Base-by-base conservation (phyloP, 192 early-diverging fungal species). In the Mortierella antarctica region DNA sequence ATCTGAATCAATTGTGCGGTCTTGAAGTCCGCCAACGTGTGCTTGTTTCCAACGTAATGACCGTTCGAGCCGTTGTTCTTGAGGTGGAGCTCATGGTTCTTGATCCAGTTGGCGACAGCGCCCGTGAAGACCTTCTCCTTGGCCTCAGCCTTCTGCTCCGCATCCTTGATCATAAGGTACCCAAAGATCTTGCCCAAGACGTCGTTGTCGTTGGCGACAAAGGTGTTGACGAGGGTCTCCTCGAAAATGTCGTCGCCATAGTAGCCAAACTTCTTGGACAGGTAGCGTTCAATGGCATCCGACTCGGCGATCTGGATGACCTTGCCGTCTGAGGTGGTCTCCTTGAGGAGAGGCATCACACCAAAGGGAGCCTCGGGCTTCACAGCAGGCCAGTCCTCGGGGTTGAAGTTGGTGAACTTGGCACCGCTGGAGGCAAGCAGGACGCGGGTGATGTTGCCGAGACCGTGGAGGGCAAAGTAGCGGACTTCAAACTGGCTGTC, bases 1-100 rank as follows among this genome's bases (percentile, higher is more conserved):
- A 76, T 45, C 6, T 4, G 47, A 13, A 76, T 14, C 14, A 69
- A 0, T 3, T 51, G 31, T 7, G 10, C 40, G 12, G 60, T 57
- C 61, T 46, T 63, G 39, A 87, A 40, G 57, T 90, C 89, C 2
- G 74, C 79, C 31, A 86, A 77, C 1, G 85, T 80, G 6, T 58
- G 64, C 50, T 82, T 67, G 66, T 74, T 67, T 51, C 87, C 87
- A 68, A 90, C 80, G 53, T 86, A 90, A 57, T 90, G 87, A 1
- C 89, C 86, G 47, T 78, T 89, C 47, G 75, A 62, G n/a, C 88
- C 88, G 59, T 89, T 89, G 48, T 78, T 75, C 13, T 20, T 48
- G 58, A 88, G 61, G 20, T 83, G 50, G 41, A 82, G 53, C 50
- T 85, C 84, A 44, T 88, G 86, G 18, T 69, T 62, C 9, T 65